Base-by-base conservation (phyloP, 306 rosid species). In the Dalbergia cochinchinensis region DNA sequence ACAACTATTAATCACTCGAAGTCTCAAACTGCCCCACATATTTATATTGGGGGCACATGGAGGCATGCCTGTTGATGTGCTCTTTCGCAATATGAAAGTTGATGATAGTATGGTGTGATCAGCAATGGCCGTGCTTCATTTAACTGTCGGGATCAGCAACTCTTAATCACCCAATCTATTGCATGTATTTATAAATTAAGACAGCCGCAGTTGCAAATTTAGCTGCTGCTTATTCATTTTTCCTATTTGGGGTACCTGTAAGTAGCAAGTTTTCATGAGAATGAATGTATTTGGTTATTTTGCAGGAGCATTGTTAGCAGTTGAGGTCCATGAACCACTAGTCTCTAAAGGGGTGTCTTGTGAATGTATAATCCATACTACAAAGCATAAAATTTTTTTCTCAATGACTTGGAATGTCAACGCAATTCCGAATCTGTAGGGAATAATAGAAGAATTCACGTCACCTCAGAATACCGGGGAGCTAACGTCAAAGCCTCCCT, bases 401-500 rank as follows among this genome's bases (percentile, higher is more conserved):
- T n/a, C 14, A 67, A 33, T 47, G 39, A 70, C 60, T 71, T 67
- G 39, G 48, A 72, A 78, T 81, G 60, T 31, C 42, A 68, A 19
- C 51, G 70, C 44, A 50, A 74, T 69, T 59, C 20, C 58, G 37
- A 50, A 53, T 44, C 45, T 35, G 13, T 26, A 20, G 16, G 58
- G 35, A 64, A 60, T 3, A 19, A 73, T 35, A 59, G 14, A 44
- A 73, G 8, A 69, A 73, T 65, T 65, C 33, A 41, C 75, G 71
- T 85, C 79, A 94, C 98, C 97, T 94, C 97, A 15, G 75, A 70
- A 87, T 87, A 89, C 3, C 34, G 82, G 61, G 97, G 93, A 63
- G 86, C 85, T n/a, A 89, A 82, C 54, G 69, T 69, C 88, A 90
- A 80, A 80, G 97, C 94, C 85, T 89, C 87, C 33, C 20, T 85